Evolutionary conservation across 805 yeast genomes (phyloP), one percentile per base, ranked within the genome.

Genomic region (Kazachstania kunashirensis): DNA sequence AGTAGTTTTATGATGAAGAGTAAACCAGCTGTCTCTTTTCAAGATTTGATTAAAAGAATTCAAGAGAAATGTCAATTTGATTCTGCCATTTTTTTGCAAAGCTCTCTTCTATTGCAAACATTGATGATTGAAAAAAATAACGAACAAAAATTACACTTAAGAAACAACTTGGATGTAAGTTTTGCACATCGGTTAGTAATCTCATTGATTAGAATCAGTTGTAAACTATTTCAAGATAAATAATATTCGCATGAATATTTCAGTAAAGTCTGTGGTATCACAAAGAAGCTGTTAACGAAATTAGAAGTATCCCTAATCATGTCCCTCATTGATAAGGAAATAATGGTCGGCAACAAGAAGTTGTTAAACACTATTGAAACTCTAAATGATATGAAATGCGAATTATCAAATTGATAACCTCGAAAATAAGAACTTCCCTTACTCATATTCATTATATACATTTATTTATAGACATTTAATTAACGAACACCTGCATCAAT

Each of bases 201-300:
- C 24, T 71, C 73, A 0, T 55, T 66, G 10, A 53, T 69, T 14
- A 51, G 74, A 5, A 48, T 70, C 1, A 67, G 74, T 8, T 61
- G 69, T 24, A 71, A 71, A 45, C 48, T 62, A n/a, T 48, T 68
- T 6, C 75, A 71, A 43, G 77, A 71, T 47, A 52, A 61, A 18
- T 59, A 60, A 29, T 68, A 67, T 44, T 61, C 66, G 3, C 74
- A 68, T 49, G 55, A 55, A 31, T 62, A 70, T 37, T 68, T 66
- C 38, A 67, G 72, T 27, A 65, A 65, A 28, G 72, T 67, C 1
- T 70, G 70, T 18, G 76, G 76, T 1, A 53, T 71, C 11, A 52
- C 66, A 4, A 55, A 50, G 34, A 49, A 41, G 34, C 44, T 53
- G 6, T 41, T 57, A 10, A 49, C 52, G 7, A 46, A 44, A 31